Base-by-base conservation (phyloP, 345 rosid species). In the Punica granatum region DNA sequence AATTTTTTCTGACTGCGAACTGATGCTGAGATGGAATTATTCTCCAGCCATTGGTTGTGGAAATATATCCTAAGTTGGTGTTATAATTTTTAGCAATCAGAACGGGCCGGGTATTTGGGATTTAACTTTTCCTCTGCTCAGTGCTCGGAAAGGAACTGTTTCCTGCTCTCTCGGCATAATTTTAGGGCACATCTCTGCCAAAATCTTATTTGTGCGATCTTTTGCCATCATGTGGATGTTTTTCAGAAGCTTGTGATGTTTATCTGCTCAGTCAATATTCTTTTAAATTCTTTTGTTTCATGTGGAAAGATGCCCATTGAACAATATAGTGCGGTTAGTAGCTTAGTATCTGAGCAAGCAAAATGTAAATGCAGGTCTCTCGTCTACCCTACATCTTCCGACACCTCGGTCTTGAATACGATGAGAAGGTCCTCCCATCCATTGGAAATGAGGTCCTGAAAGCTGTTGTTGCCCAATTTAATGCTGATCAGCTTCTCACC, bases 371-470 rank as follows among this genome's bases (percentile, higher is more conserved):
- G 41, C 70, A 95, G 99, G 96, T 83, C 44, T 13, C 86, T 9
- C 82, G 83, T 34, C 81, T 95, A 28, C 98, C 99, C 0, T 69
- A 70, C 28, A 92, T 94, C 62, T 95, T 84, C 77, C 90, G 92
- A 79, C 85, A 79, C 67, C 85, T 94, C 79, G 99, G 99, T 69
- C 79, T 88, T 7, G 98, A 95, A 72, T 95, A 92, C 26, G 93
- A 92, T 60, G 97, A 92, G 49, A 95, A 92, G 80, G 98, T 95
- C 69, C 96, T 95, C 34, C 99, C 99, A 0, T 95, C 99, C 0
- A 95, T 95, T 48, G 99, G 99, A 28, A 95, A 95, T 66, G 98
- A 95, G 82, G 96, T 95, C n/a, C 72, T 92, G 81, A 95, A 95
- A 81, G 86, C 99, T 21, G 98, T 92, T 6, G 98, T 95, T n/a